Evolutionary conservation across 2,329 filamentous ascomycete species (phyloP).

Genomic region (Fusarium bactridioides): DNA sequence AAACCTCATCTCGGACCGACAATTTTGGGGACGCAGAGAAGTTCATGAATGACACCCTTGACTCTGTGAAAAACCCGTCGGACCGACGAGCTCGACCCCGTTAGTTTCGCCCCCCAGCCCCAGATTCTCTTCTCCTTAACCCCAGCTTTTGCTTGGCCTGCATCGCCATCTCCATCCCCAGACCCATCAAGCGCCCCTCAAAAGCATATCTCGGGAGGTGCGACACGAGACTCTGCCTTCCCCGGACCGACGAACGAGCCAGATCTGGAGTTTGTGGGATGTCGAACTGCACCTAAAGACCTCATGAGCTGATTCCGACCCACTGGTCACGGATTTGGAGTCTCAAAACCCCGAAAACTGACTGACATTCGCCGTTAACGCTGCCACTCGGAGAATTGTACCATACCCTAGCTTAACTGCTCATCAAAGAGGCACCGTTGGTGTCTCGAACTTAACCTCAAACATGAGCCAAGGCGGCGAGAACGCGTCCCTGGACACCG

Average conservation of each 20-base stretch:
- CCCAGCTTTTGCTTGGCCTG: conserved; percentile 27
- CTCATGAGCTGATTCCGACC: conserved; percentile 8
- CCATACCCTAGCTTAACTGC: background rate
- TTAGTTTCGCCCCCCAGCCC: conserved; percentile 16
- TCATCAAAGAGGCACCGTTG: background rate
- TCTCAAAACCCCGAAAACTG: background rate
- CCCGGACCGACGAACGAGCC: conserved; percentile 18
- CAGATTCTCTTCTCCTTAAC: conserved; percentile 27
- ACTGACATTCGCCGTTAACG: background rate
- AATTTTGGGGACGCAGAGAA: accelerated
- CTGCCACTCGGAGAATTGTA: background rate
- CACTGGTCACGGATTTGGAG: background rate
- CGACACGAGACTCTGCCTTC: background rate
- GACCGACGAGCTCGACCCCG: conserved; percentile 13
- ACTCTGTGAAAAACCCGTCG: background rate
- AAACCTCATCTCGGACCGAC: background rate
- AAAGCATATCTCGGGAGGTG: background rate
- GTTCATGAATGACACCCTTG: background rate
- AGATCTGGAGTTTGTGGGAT: conserved; percentile 1
- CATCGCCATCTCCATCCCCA: conserved; percentile 7
- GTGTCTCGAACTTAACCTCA: background rate
- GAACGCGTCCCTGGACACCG: conserved; percentile 2
- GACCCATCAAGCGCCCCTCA: background rate
- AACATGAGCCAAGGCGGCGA: conserved; percentile 12
- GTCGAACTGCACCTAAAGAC: background rate